These are phyloP conservation scores for Tetragonia tetragonoides DNA, from an alignment of 148 eudicot species.

Conservation along the genomic window DNA sequence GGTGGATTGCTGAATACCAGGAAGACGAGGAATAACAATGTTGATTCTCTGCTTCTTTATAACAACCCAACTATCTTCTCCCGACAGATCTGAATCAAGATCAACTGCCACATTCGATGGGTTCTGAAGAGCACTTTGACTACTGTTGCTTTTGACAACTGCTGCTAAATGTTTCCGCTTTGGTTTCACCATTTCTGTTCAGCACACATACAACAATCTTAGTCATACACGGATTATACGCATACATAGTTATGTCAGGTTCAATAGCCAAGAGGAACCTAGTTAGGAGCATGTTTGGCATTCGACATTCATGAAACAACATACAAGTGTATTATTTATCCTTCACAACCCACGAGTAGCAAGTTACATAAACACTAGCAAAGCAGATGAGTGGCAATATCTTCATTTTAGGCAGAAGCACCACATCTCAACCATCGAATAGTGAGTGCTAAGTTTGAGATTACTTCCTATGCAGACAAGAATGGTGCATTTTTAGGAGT, in stretches of 20 bases:
- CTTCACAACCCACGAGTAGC: neutral
- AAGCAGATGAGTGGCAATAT: too few species aligned
- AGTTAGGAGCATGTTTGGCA: neutral
- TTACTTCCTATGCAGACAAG: too few species aligned
- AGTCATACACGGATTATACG: neutral
- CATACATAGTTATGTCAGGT: neutral
- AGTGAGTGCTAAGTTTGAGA: too few species aligned
- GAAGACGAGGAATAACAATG: constrained; percentile 61
- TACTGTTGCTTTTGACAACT: constrained; percentile 25
- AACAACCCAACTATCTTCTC: constrained; percentile 65
- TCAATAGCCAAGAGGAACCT: neutral
- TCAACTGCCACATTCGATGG: constrained; percentile 21
- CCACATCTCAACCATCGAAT: too few species aligned
- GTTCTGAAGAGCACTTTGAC: constrained; percentile 21
- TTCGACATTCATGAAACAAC: neutral
- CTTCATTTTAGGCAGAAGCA: too few species aligned
- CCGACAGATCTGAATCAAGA: constrained; percentile 26
- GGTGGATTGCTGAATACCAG: constrained; percentile 28
- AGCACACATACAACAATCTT: neutral
- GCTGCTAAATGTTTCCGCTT: constrained; percentile 30
- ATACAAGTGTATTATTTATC: neutral
- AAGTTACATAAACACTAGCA: neutral
- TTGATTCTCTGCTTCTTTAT: constrained; percentile 79
- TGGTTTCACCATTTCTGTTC: constrained; percentile 39
- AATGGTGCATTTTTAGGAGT: too few species aligned